phyloP scores from a whole-genome alignment of 306 rosid genomes.

The Fragaria iinumae region DNA sequence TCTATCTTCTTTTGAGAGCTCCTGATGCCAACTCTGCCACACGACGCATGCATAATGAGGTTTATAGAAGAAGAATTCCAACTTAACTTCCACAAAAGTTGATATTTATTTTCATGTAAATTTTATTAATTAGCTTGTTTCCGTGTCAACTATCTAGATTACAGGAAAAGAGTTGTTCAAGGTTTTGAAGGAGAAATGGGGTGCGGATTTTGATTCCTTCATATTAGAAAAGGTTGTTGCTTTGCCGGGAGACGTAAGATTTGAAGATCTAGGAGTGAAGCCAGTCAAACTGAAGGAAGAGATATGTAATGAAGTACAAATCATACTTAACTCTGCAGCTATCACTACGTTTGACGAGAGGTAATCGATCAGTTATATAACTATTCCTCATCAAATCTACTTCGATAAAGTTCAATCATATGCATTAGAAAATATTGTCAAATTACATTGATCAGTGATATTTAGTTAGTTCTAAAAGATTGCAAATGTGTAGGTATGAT shows the following conservation, averaged over 20 bases:
- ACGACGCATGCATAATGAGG: too few species aligned
- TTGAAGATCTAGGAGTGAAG: not conserved
- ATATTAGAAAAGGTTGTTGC: not conserved
- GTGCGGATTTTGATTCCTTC: not conserved
- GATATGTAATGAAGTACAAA: constrained; percentile 24
- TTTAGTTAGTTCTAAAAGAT: too few species aligned
- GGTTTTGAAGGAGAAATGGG: constrained; percentile 15
- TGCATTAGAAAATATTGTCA: too few species aligned
- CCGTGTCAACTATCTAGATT: not conserved
- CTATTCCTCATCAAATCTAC: too few species aligned
- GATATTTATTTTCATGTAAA: too few species aligned
- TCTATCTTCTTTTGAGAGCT: too few species aligned
- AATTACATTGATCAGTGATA: too few species aligned
- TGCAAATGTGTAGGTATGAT: constrained; percentile 29
- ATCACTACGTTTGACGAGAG: constrained; percentile 42
- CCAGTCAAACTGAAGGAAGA: not conserved
- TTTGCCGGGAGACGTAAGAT: not conserved
- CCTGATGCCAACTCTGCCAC: too few species aligned
- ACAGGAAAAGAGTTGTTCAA: constrained; percentile 13
- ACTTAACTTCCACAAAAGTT: too few species aligned
- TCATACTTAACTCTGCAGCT: constrained; percentile 39
- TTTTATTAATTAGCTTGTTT: too few species aligned
- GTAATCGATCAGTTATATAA: not conserved
- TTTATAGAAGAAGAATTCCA: too few species aligned
- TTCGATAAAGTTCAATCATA: too few species aligned